These are phyloP conservation scores for Alternaria triticina DNA, from an alignment of 2,329 filamentous ascomycete genomes.

Conservation along the genomic window DNA sequence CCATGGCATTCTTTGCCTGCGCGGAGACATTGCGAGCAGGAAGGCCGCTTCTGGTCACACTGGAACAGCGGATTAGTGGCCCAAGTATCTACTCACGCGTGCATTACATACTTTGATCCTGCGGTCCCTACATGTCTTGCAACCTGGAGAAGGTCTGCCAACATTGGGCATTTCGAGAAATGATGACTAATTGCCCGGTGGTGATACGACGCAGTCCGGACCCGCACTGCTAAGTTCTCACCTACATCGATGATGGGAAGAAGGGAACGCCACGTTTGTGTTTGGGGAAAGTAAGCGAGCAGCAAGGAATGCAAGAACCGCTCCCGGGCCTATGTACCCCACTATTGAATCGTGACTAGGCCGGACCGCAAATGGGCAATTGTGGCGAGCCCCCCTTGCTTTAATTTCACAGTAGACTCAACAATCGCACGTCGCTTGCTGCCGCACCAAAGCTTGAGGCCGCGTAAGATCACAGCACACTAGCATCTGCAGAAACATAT, in stretches of 20 bases:
- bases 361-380: neutral
- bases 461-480: neutral
- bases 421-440: neutral
- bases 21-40: slow-evolving; percentile 42
- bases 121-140: slow-evolving; percentile 38
- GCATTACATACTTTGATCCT: slow-evolving; percentile 37
- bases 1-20: slow-evolving; percentile 36
- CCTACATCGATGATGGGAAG: neutral
- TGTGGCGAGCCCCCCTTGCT: neutral
- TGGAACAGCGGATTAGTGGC: slow-evolving; percentile 6
- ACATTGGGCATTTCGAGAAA: slow-evolving; percentile 35
- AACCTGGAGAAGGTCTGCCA: slow-evolving; percentile 40
- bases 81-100: neutral
- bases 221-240: slow-evolving; percentile 1
- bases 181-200: slow-evolving; percentile 1
- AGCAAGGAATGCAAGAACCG: neutral
- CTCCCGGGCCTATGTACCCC: neutral
- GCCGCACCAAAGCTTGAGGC: neutral
- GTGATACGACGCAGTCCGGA: neutral
- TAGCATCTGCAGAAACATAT: neutral
- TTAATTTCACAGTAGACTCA: neutral
- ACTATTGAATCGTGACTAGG: neutral
- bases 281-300: neutral
- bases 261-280: neutral
- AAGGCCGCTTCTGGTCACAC: slow-evolving; percentile 43